These are phyloP conservation scores for Acer yangbiense DNA, from an alignment of 345 rosid species.

Conservation along the genomic window DNA sequence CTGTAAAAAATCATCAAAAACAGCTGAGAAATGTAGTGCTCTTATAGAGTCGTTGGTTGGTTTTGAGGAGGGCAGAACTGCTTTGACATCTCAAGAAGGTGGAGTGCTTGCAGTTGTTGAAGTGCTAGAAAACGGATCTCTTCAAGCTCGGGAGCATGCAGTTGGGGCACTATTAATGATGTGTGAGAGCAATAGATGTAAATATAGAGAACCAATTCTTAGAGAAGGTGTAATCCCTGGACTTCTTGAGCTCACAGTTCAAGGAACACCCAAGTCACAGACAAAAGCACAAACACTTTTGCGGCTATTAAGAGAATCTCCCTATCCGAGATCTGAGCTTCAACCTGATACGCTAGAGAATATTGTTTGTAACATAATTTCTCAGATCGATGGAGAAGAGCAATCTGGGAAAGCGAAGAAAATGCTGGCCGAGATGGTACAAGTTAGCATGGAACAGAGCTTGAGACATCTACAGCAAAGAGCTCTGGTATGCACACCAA, in stretches of 20 bases:
- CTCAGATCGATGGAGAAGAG: conserved; percentile 87
- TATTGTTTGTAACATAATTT: conserved; percentile 86
- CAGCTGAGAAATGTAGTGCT: conserved; percentile 84
- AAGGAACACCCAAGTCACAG: conserved; percentile 86
- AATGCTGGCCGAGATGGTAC: conserved; percentile 98
- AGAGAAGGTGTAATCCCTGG: conserved; percentile 98
- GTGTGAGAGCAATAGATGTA: conserved; percentile 88
- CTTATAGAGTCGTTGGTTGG: conserved; percentile 75
- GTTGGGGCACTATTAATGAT: conserved; percentile 74
- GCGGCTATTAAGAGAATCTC: conserved; percentile 71
- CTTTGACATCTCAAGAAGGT: conserved; percentile 68
- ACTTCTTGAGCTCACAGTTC: conserved; percentile 92
- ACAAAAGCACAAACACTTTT: conserved; percentile 73
- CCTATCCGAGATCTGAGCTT: conserved; percentile 68
- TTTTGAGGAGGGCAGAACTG: conserved; percentile 73
- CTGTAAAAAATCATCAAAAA: conserved; percentile 77
- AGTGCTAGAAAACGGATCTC: conserved; percentile 84
- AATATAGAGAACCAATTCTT: conserved; percentile 87
- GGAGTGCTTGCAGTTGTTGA: conserved; percentile 86
- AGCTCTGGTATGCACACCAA: conserved; percentile 74
- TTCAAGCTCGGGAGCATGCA: conserved; percentile 82
- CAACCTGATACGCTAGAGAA: conserved; percentile 85
- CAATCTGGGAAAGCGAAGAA: conserved; percentile 91
- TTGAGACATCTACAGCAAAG: conserved; percentile 92
- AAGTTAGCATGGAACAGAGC: conserved; percentile 98